Percentiles rank a stretch among this genome's conserved stretches.
phyloP scores from a whole-genome alignment of 305 asterid species.

The Andrographis paniculata region DNA sequence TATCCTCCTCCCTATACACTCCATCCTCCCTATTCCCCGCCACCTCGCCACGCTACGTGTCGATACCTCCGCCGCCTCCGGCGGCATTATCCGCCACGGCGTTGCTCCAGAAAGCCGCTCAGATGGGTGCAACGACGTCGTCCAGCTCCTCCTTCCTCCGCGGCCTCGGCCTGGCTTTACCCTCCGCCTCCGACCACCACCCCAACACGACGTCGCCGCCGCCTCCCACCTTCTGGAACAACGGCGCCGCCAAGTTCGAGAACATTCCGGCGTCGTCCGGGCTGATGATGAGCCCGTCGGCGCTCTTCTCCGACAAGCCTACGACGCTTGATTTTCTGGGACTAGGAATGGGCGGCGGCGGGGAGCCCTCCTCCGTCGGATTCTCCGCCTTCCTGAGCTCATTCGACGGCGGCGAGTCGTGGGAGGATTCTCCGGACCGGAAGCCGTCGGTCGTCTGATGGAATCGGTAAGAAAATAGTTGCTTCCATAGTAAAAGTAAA shows the following conservation, averaged over 20 bases:
- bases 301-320: conserved; percentile 22
- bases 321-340: conserved; percentile 39
- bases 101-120: too few species aligned
- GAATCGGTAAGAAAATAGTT: not conserved
- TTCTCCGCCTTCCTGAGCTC: conserved; percentile 26
- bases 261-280: not conserved
- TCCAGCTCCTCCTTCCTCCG: not conserved
- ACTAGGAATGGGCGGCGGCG: conserved; percentile 21
- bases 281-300: conserved; percentile 19
- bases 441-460: too few species aligned
- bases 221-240: not conserved
- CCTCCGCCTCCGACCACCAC: not conserved
- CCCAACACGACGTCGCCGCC: not conserved
- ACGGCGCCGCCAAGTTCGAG: not conserved
- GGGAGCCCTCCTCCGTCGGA: conserved; percentile 10
- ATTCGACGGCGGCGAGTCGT: not conserved
- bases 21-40: not conserved
- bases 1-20: conserved; percentile 35
- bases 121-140: not conserved
- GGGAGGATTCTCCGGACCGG: not conserved
- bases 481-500: too few species aligned
- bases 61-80: conserved; percentile 8
- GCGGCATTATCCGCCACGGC: conserved; percentile 30
- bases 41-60: not conserved
- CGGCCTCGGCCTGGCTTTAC: not conserved